phyloP scores from a whole-genome alignment of 257 asterid genomes.

The Solanum medicagineum region DNA sequence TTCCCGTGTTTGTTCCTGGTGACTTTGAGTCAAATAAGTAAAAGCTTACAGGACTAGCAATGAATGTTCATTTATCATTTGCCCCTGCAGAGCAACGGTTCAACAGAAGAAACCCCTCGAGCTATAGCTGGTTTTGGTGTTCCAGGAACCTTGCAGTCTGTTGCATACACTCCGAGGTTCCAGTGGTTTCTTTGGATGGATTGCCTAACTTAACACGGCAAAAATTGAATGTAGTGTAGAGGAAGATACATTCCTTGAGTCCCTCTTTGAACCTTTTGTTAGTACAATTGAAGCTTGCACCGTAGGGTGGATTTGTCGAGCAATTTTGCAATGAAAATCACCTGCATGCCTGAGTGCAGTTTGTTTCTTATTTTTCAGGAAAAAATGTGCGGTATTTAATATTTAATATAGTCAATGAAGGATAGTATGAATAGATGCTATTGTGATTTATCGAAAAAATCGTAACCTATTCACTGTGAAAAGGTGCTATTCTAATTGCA shows the following conservation, averaged over 20 bases:
- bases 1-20: conserved; percentile 80
- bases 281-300: background rate
- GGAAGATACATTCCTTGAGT: background rate
- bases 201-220: background rate
- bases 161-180: conserved; percentile 25
- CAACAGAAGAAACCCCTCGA: conserved; percentile 32
- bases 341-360: background rate
- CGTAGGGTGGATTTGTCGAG: background rate
- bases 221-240: background rate
- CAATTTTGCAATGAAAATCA: background rate
- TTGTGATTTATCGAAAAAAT: too few species aligned
- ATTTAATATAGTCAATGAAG: background rate
- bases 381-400: background rate
- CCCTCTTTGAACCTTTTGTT: background rate
- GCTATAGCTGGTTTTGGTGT: conserved; percentile 7
- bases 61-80: background rate
- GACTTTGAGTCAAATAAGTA: conserved; percentile 43
- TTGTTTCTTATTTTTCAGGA: background rate
- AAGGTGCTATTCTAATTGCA: too few species aligned
- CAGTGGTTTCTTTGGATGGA: conserved; percentile 31
- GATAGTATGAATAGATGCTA: too few species aligned
- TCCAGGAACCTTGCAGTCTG: conserved; percentile 33
- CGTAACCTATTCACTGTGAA: too few species aligned
- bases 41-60: background rate
- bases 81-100: background rate